Base-by-base conservation (phyloP, 805 yeast genomes). In the Yamadazyma tumulicola region DNA sequence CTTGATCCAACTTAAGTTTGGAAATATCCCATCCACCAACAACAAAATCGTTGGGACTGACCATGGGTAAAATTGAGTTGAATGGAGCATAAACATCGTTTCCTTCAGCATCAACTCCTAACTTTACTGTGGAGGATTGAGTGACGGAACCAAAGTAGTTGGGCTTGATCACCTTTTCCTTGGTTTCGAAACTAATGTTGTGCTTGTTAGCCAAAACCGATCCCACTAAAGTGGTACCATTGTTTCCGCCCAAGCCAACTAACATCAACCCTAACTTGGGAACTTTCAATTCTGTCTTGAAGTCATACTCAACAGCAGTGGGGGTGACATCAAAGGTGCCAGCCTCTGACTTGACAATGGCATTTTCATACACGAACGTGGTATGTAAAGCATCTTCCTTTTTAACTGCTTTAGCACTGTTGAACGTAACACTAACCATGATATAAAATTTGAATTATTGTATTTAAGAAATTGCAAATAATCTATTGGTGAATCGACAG, bases 231-330 rank as follows among this genome's bases (percentile, higher is more conserved):
- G 97, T 89, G 39, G 96, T 75, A 61, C 97, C 97, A 56, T 89
- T 89, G 72, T 89, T 89, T 63, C 97, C 97, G 50, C 97, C 97
- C 47, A 89, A 72, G 49, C 97, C 97, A 22, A 89, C 97, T 43
- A 91, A 72, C 78, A 89, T 64, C 44, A 89, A 69, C 50, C 97
- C 97, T 31, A 87, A 74, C 61, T 82, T 87, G 49, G 96, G 95
- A 28, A 81, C 77, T 38, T 71, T 73, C 56, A 85, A 72, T 49
- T 87, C 94, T 33, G 85, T 81, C 61, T 86, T 85, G 73, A 89
- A 91, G 55, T 87, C 81, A 55, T 86, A 86, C 46, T 86, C 82
- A 45, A 73, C 74, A 37, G 73, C 55, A 35, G 81, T 74, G 15
- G 95, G 95, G 14, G 81, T 77, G 34, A 89, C 94, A 28, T 64